These are phyloP conservation scores for Pelargonium fulgidum DNA, from an alignment of 441 rosid species.

Conservation along the genomic window DNA sequence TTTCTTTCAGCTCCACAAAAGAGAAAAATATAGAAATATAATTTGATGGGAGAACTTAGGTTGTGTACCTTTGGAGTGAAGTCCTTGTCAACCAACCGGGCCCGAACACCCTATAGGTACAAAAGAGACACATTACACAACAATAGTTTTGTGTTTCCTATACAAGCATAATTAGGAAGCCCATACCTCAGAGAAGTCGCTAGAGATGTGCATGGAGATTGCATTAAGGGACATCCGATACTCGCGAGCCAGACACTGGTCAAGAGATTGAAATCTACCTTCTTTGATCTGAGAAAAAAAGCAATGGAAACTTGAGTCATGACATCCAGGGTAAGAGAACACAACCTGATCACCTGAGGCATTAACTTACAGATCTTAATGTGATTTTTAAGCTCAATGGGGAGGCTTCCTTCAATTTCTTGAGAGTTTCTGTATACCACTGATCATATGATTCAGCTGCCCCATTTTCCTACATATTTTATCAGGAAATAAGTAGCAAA, in stretches of 20 bases:
- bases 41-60: not conserved
- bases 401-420: slow-evolving; percentile 66
- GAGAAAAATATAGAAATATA: no score
- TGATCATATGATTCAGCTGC: slow-evolving; percentile 40
- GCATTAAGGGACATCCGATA: slow-evolving; percentile 54
- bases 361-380: slow-evolving; percentile 57
- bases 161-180: slow-evolving; percentile 6
- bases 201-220: slow-evolving; percentile 48
- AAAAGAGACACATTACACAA: slow-evolving; percentile 9
- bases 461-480: slow-evolving; percentile 48
- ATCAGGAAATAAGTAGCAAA: slow-evolving; percentile 2
- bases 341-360: not conserved
- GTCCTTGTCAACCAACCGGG: slow-evolving; percentile 70
- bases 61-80: slow-evolving; percentile 78
- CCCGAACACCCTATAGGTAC: slow-evolving; percentile 58
- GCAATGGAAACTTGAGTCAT: slow-evolving; percentile 11
- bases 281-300: slow-evolving; percentile 54
- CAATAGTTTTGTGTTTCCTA: not conserved
- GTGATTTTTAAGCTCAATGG: slow-evolving; percentile 85
- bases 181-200: slow-evolving; percentile 64
- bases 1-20: not conserved
- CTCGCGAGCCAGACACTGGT: slow-evolving; percentile 77
- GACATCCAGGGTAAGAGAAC: not conserved
- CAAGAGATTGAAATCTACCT: slow-evolving; percentile 83
- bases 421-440: slow-evolving; percentile 50